These are phyloP conservation scores for Penicillium lividum DNA, from an alignment of 495 filamentous ascomycete species.

Conservation along the genomic window DNA sequence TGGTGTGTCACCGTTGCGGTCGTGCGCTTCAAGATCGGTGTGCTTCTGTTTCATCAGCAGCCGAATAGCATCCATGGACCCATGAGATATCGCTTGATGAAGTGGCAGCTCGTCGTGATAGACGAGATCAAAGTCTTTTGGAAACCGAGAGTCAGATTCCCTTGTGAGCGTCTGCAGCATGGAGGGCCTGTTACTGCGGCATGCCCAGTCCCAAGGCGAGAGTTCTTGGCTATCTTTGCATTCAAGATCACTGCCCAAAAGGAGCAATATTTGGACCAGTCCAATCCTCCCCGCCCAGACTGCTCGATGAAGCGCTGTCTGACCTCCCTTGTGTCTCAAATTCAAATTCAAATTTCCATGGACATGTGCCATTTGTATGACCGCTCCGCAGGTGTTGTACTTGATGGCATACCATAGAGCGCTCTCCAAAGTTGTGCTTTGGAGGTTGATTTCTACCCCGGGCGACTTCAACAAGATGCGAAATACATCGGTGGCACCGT, in stretches of 20 bases:
- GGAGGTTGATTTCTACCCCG: conserved; percentile 11
- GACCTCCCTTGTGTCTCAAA: conserved; percentile 2
- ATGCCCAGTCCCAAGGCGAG: conserved; percentile 10
- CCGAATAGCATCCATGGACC: conserved; percentile 9
- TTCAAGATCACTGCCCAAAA: conserved; percentile 8
- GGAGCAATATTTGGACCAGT: conserved; percentile 9
- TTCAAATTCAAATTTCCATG: conserved; percentile 4
- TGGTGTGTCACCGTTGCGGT: conserved; percentile 13
- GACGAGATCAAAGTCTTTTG: not conserved
- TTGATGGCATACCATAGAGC: conserved; percentile 15
- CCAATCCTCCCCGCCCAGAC: conserved; percentile 11
- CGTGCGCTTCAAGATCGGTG: conserved; percentile 1
- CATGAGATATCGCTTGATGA: conserved; percentile 12
- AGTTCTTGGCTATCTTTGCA: conserved; percentile 9
- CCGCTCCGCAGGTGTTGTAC: conserved; percentile 1
- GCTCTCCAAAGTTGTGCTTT: conserved; percentile 9
- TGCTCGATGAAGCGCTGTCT: conserved; percentile 13
- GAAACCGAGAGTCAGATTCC: not conserved
- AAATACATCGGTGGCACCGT: conserved; percentile 7
- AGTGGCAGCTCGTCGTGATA: conserved; percentile 12
- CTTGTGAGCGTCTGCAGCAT: conserved; percentile 5
- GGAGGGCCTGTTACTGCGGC: conserved; percentile 1
- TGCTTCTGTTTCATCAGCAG: conserved; percentile 11
- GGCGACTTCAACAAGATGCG: conserved; percentile 5
- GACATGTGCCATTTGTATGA: not conserved